Conservation (phyloP, 2,329 filamentous ascomycete genomes). For the Cucurbitaria berberidis region DNA sequence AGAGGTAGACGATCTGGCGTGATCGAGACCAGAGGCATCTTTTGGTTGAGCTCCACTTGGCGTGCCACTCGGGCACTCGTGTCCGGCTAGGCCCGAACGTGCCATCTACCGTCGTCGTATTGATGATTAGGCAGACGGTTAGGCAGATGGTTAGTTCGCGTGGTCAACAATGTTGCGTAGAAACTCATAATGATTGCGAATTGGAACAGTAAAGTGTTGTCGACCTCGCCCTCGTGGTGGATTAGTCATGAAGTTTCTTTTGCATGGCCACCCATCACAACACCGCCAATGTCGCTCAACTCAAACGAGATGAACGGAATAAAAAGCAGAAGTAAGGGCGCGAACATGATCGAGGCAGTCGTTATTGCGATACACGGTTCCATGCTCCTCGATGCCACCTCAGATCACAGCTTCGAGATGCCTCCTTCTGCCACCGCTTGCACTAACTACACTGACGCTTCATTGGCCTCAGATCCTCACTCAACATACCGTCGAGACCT, state of each 20-base stretch:
- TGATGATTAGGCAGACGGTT: background rate
- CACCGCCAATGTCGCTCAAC: slow-evolving; percentile 5
- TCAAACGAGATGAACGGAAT: slow-evolving; percentile 20
- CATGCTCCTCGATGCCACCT: background rate
- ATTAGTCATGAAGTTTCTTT: no score
- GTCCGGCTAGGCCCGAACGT: slow-evolving; percentile 10
- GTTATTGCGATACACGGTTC: background rate
- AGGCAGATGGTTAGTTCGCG: background rate
- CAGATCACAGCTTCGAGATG: background rate
- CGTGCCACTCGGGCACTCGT: slow-evolving; percentile 1
- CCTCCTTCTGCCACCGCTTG: background rate
- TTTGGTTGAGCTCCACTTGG: slow-evolving; percentile 12
- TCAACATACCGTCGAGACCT: background rate
- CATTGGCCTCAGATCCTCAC: background rate
- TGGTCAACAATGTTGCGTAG: no score
- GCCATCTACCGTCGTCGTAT: slow-evolving; percentile 18
- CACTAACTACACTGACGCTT: background rate
- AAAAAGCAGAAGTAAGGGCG: slow-evolving; percentile 12
- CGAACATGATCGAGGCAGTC: slow-evolving; percentile 4
- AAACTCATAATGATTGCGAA: background rate
- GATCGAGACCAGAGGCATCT: slow-evolving; percentile 14
- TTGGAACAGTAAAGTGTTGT: background rate
- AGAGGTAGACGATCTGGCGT: slow-evolving; percentile 12
- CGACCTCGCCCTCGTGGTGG: background rate
- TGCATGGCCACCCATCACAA: no score